These are phyloP conservation scores for Geotrichum australiense DNA, from an alignment of 1,139 yeast genomes.

Conservation along the genomic window DNA sequence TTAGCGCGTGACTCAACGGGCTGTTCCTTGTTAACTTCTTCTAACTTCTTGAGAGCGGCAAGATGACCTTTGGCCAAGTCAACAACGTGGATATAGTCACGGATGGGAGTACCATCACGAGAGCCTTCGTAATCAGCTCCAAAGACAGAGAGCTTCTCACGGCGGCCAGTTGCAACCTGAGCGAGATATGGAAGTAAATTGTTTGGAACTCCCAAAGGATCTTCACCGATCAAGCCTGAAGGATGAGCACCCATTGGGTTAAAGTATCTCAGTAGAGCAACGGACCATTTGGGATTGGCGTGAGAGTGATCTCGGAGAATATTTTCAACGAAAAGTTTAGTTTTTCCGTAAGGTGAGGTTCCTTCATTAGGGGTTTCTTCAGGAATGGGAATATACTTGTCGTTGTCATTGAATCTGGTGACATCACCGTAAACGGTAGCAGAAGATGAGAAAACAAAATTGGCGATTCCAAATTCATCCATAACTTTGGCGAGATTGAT, in stretches of 20 bases:
- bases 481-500: conserved; percentile 51
- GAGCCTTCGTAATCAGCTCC: conserved; percentile 59
- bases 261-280: conserved; percentile 68
- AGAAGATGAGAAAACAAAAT: conserved; percentile 69
- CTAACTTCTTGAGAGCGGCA: conserved; percentile 59
- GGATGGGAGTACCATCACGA: conserved; percentile 73
- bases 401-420: conserved; percentile 45
- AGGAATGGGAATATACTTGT: conserved; percentile 72
- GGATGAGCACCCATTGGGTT: conserved; percentile 87
- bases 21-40: conserved; percentile 28
- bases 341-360: conserved; percentile 70
- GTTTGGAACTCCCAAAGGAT: conserved; percentile 72
- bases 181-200: conserved; percentile 70
- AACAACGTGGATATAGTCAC: conserved; percentile 77
- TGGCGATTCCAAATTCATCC: conserved; percentile 42
- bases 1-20: conserved; percentile 24
- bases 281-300: conserved; percentile 47
- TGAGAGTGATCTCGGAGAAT: conserved; percentile 52
- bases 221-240: conserved; percentile 72
- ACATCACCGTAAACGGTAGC: conserved; percentile 87
- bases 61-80: conserved; percentile 79
- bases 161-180: conserved; percentile 69
- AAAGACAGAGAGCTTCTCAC: conserved; percentile 56
- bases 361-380: conserved; percentile 74
- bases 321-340: conserved; percentile 61